These are phyloP conservation scores for Wolfiporia cocos DNA, from an alignment of 1,284 basidiomycete genomes.

Conservation along the genomic window DNA sequence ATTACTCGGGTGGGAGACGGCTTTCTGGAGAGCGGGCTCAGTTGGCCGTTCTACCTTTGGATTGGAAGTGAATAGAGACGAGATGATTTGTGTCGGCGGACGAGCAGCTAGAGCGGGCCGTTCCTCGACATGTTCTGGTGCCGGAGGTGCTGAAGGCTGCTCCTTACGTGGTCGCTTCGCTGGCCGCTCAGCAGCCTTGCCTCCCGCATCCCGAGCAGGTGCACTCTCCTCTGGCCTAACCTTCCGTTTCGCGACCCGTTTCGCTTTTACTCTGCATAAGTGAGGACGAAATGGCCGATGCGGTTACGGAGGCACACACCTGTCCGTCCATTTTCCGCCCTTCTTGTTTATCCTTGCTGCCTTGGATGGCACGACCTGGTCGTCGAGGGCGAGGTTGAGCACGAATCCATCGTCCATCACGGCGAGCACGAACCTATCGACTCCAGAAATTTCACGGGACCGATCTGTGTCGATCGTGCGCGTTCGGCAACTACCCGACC, in stretches of 20 bases:
- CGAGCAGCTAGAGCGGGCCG: slow-evolving; percentile 22
- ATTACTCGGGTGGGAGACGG: slow-evolving; percentile 64
- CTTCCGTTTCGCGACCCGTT: slow-evolving; percentile 62
- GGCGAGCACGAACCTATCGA: slow-evolving; percentile 3
- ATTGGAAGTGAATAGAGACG: slow-evolving; percentile 86
- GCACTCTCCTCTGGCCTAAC: slow-evolving; percentile 27
- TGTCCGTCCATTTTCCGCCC: slow-evolving; percentile 81
- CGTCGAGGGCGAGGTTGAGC: slow-evolving; percentile 54
- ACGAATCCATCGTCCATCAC: slow-evolving; percentile 68
- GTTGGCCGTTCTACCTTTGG: slow-evolving; percentile 51
- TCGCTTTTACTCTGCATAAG: slow-evolving; percentile 56
- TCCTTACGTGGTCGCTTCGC: slow-evolving; percentile 47
- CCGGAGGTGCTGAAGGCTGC: slow-evolving; percentile 11
- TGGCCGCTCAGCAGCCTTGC: slow-evolving; percentile 24
- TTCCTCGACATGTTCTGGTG: slow-evolving; percentile 14
- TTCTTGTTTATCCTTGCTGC: slow-evolving; percentile 37
- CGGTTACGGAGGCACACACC: slow-evolving; percentile 39
- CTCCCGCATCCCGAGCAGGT: neutral
- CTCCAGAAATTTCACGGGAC: slow-evolving; percentile 4
- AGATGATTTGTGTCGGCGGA: slow-evolving; percentile 70
- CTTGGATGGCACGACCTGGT: slow-evolving; percentile 24
- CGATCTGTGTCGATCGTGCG: slow-evolving; percentile 1
- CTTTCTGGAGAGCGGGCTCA: slow-evolving; percentile 21
- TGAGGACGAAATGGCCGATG: slow-evolving; percentile 9
- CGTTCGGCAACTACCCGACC: slow-evolving; percentile 4